phyloP scores from a whole-genome alignment of 768 basidiomycete species.

The Lentinula boryana region DNA sequence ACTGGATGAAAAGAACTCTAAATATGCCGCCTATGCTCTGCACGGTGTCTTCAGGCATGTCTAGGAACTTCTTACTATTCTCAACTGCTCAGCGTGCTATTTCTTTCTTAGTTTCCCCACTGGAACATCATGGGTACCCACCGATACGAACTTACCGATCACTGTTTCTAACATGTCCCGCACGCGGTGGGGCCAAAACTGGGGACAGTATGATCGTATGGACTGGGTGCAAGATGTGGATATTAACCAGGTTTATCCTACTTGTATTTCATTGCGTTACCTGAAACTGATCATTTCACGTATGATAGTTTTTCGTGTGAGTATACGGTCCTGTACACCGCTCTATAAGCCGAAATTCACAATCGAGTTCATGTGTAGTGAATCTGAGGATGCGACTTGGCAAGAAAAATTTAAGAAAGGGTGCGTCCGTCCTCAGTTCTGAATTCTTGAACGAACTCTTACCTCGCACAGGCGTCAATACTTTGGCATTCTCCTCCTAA shows the following conservation, averaged over 20 bases:
- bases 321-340: background rate
- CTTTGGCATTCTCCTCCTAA: constrained; percentile 16
- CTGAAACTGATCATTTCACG: background rate
- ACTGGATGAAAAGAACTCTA: constrained; percentile 13
- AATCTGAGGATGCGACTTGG: constrained; percentile 12
- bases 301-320: constrained; percentile 10
- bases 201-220: constrained; percentile 18
- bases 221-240: constrained; percentile 16
- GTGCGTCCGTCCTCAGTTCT: background rate
- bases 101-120: constrained; percentile 13
- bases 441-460: background rate
- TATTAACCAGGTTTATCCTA: constrained; percentile 7
- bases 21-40: constrained; percentile 16
- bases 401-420: constrained; percentile 13
- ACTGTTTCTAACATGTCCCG: constrained; percentile 12
- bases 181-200: constrained; percentile 20
- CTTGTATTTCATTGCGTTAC: background rate
- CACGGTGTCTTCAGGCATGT: constrained; percentile 15
- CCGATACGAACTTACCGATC: constrained; percentile 15
- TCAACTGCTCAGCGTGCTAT: background rate
- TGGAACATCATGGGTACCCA: constrained; percentile 15
- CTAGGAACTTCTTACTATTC: background rate
- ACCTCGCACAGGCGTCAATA: constrained; percentile 11
- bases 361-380: background rate
- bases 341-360: background rate